phyloP scores from a whole-genome alignment of 1,284 basidiomycete genomes.

The Moesziomyces sp. region DNA sequence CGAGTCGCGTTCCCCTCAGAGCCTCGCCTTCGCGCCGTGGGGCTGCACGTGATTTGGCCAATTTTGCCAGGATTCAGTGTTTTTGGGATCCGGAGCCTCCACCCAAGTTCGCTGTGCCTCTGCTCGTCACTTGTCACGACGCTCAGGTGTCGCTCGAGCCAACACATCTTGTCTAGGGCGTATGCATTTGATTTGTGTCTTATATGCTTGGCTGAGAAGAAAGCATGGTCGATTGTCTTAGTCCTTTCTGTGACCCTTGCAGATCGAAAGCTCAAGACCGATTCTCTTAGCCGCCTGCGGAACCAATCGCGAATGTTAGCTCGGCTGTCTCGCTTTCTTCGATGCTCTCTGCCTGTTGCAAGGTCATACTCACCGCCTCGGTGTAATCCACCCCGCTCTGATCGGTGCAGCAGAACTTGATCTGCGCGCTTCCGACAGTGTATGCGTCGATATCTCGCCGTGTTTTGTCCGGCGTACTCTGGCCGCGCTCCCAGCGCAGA shows the following conservation, averaged over 20 bases:
- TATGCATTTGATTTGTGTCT: no score
- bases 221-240: no score
- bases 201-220: no score
- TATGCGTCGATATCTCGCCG: conserved; percentile 33
- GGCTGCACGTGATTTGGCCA: conserved; percentile 30
- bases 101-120: background rate
- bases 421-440: conserved; percentile 21
- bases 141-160: no score
- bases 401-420: conserved; percentile 26
- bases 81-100: background rate
- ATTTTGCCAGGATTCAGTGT: background rate
- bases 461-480: background rate
- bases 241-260: conserved; percentile 3
- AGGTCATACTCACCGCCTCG: background rate
- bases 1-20: background rate
- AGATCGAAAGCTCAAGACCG: conserved; percentile 34
- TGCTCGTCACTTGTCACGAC: no score
- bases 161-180: no score
- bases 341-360: background rate
- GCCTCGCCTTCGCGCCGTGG: conserved; percentile 7
- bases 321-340: background rate
- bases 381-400: conserved; percentile 12
- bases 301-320: no score
- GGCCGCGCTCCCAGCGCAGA: background rate
- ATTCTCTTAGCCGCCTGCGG: conserved; percentile 23